phyloP scores from a whole-genome alignment of 331 rosid genomes.

The Quercus tomentella region DNA sequence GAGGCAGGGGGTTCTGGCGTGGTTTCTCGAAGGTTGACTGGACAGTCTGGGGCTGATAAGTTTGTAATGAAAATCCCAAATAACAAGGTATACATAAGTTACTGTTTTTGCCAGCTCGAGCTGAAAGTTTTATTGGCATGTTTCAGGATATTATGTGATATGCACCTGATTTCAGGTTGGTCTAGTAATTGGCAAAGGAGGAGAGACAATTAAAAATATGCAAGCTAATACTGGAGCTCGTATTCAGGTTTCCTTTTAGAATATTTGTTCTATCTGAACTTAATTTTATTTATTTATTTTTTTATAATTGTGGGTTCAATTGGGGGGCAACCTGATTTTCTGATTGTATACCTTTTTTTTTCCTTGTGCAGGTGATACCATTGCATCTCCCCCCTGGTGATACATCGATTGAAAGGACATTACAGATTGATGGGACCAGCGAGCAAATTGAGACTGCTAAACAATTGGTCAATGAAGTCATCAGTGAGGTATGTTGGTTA shows the following conservation, averaged over 20 bases:
- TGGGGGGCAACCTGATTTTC: not conserved
- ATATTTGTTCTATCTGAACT: not conserved
- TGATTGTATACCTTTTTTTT: not conserved
- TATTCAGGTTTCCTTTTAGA: conserved; percentile 61
- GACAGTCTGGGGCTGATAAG: conserved; percentile 76
- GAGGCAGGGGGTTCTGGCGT: conserved; percentile 90
- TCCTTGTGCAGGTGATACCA: conserved; percentile 71
- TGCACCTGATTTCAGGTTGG: conserved; percentile 64
- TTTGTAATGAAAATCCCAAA: conserved; percentile 72
- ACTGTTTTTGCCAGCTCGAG: not conserved
- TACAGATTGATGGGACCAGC: conserved; percentile 81
- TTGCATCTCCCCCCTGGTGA: conserved; percentile 99
- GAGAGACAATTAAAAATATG: conserved; percentile 92
- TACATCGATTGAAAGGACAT: conserved; percentile 74
- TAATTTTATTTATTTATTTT: not conserved
- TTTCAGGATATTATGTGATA: not conserved
- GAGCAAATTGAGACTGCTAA: conserved; percentile 93
- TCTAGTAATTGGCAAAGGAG: conserved; percentile 93
- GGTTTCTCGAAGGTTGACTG: conserved; percentile 57
- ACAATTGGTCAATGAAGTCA: conserved; percentile 78
- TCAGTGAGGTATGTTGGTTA: conserved; percentile 70
- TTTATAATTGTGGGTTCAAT: not conserved
- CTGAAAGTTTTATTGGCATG: not conserved
- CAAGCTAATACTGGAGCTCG: conserved; percentile 87
- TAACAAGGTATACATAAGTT: conserved; percentile 57